Base-by-base conservation (phyloP, 192 early-diverging fungal genomes). In the Haplosporangium gracile region DNA sequence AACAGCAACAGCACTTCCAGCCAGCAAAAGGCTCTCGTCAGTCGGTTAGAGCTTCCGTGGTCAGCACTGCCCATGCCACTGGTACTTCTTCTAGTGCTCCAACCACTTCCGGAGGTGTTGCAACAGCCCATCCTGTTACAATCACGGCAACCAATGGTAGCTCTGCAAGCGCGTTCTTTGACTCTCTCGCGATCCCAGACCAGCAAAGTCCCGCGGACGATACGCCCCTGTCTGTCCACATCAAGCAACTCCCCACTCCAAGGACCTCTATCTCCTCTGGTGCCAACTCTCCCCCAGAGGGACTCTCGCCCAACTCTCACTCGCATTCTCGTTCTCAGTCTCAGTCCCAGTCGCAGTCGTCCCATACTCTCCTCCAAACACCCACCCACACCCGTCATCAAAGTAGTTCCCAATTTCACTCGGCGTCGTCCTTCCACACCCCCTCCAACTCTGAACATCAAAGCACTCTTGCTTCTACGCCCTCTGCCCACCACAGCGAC, bases 241-340 rank as follows among this genome's bases (percentile, higher is more conserved):
- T 75, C 20, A 75, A 85, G 18, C 83, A 85, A n/a, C 32, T 85
- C 34, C 83, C 83, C 9, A 85, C 83, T 26, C 83, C 83, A 29
- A 76, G 83, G 18, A 80, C 74, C 8, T 85, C 83, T 10, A 73
- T 77, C 39, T 85, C 83, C 20, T 80, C 78, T 11, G 83, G 75
- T 7, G 39, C 78, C 7, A 76, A 78, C 22, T 80, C 83, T 13
- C 70, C 83, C n/a, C 78, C 78, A 34, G 78, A 85, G 16, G 47
- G 32, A n/a, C 38, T 76, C 20, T 85, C 83, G 20, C 77, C 83
- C 36, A 75, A 65, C 63, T 18, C 69, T 1, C 74, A 72, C 43
- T 38, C 70, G n/a, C 69, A 73, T 55, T 34, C 80, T 43, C 73
- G 40, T 32, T 36, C 80, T 2, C 73, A 68, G 34, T 32, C 74